Evolutionary conservation across 2,329 filamentous ascomycete species (phyloP).

Genomic region (Verticillium nubilum): DNA sequence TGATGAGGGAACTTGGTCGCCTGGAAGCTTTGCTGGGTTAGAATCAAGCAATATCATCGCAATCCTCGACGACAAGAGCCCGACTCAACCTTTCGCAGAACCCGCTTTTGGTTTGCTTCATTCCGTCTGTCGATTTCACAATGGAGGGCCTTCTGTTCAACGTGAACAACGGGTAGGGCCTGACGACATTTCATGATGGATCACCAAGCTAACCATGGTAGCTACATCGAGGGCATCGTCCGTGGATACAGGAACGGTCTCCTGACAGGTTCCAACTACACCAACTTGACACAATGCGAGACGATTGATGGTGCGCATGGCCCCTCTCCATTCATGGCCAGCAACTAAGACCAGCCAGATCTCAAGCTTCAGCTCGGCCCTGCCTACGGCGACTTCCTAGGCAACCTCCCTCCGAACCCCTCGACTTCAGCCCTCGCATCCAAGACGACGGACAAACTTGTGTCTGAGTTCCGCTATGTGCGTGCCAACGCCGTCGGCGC

Average conservation of each 20-base stretch:
- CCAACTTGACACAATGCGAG: constrained; percentile 95
- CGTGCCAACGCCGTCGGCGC: constrained; percentile 90
- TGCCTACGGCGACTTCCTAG: constrained; percentile 94
- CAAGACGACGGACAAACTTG: constrained; percentile 96
- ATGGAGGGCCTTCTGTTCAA: constrained; percentile 97
- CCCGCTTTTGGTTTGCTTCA: neutral
- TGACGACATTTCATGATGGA: neutral
- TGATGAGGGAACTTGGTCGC: constrained; percentile 2
- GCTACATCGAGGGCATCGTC: constrained; percentile 96
- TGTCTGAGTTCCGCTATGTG: constrained; percentile 94
- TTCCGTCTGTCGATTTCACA: constrained; percentile 3
- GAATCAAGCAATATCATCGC: neutral
- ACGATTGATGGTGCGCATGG: constrained; percentile 74
- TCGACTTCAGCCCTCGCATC: constrained; percentile 91
- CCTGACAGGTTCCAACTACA: constrained; percentile 84
- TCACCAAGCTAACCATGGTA: constrained; percentile 11
- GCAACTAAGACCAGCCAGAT: constrained; percentile 49
- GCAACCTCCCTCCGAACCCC: constrained; percentile 88
- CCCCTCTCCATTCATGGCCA: constrained; percentile 9
- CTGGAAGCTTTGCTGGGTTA: constrained; percentile 4
- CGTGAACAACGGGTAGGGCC: constrained; percentile 77
- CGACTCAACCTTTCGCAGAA: neutral
- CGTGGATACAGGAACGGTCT: constrained; percentile 94
- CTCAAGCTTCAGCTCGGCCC: constrained; percentile 96
- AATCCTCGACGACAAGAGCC: neutral